Base-by-base conservation (phyloP, 2,329 filamentous ascomycete genomes). In the Pseudogymnoascus sp. region DNA sequence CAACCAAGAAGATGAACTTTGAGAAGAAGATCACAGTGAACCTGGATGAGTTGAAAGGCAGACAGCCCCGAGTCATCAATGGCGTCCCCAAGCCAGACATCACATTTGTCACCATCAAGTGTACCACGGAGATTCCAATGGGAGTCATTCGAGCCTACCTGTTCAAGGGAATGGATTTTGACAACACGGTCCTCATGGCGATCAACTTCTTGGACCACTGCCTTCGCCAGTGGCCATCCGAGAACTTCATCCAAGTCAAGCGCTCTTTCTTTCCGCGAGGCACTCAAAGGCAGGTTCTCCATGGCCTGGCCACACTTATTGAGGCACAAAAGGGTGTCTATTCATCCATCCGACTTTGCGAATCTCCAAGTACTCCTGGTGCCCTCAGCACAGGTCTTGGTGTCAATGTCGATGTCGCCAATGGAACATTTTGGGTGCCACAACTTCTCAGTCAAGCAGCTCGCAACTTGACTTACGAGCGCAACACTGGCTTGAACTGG, bases 121-220 rank as follows among this genome's bases (percentile, higher is more conserved):
- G 80, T 65, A 89, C 89, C 0, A 87, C 84, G n/a, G 76, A 76
- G 1, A 83, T 99, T 21, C 82, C 89, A 47, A 82, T 97, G 61
- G 76, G 80, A 3, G 79, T 82, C 0, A 80, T 97, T 0, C 76
- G 81, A 2, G 78, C 79, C 0, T 97, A 93, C 72, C 78, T 96
- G 1, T 70, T 79, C 1, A 81, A 85, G 59, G 77, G 82, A 64
- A 77, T 81, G 19, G 75, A 79, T 1, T 89, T 89, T 73, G 83
- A 88, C 71, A 84, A 83, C 38, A 77, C 81, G 19, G 86, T 93
- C 19, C 81, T 93, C 6, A 90, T 95, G 71, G 87, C 89, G 13
- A 84, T 97, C 74, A 96, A 89, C 72, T 97, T 97, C 71, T 79
- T 97, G 4, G 95, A 99, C 67, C 95, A 99, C 72, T 79, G 93